Base-by-base conservation (phyloP, 2,329 filamentous ascomycete species). In the Trichophyton simii region DNA sequence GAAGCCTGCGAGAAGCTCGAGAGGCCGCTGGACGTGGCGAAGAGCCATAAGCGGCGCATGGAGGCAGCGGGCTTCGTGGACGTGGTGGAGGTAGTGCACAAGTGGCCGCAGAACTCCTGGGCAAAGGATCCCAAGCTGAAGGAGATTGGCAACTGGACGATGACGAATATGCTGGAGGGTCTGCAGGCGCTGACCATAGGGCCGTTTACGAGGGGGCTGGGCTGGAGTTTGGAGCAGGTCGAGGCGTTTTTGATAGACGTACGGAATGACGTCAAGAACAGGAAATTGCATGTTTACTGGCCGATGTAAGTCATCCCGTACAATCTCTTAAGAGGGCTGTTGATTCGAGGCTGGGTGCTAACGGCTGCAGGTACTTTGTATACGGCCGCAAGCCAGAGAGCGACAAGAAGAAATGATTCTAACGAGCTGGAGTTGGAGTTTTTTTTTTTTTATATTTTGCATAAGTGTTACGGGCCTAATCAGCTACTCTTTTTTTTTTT, bases 101-200 rank as follows among this genome's bases (percentile, higher is more conserved):
- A 76, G 69, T 76, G 75, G 72, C 76, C 77, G 6, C 69, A 73
- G 34, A 75, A 73, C 46, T 63, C 70, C 1, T 81, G 79, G 79
- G 73, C 78, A 4, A 76, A 76, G 58, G 77, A 80, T 58, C 72
- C 73, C 0, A 76, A 75, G 60, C 75, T 79, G 73, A 81, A 80
- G 66, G 75, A 78, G 64, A 74, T 81, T 22, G 78, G 79, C 15
- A 70, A 74, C 31, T 79, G 73, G 70, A 77, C 75, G 60, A 68
- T 75, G 62, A 68, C 74, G 59, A 76, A 77, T 59, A 72, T 73
- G 48, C 66, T 74, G 2, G 72, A 78, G 15, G 74, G 73, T 0
- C 65, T 78, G 9, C 74, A 78, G 64, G 75, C 72, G 1, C 76
- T 76, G 61, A 75, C 74, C 57, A 67, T 77, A 63, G 73, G 74